Evolutionary conservation across 1,139 yeast genomes (phyloP).

Genomic region (Candida mesenterica): DNA sequence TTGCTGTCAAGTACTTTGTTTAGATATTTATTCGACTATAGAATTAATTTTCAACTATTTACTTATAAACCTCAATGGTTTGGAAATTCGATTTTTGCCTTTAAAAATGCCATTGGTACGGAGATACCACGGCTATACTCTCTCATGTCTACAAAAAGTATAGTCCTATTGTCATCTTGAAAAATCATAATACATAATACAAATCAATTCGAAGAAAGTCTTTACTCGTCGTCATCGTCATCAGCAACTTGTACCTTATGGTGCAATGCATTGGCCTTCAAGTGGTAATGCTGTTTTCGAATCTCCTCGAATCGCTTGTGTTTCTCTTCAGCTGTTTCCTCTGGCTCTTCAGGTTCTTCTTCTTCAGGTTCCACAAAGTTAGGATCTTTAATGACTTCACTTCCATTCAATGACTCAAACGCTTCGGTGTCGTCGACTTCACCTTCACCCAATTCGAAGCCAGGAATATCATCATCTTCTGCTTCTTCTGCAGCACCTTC

Average conservation of each 20-base stretch:
- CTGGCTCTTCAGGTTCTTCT: slow-evolving; percentile 36
- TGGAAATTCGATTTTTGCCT: no score
- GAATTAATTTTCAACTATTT: no score
- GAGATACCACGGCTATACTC: no score
- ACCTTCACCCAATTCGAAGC: slow-evolving; percentile 45
- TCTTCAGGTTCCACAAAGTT: slow-evolving; percentile 23
- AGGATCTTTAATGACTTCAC: slow-evolving; percentile 27
- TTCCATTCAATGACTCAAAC: slow-evolving; percentile 37
- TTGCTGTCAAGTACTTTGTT: slow-evolving; percentile 24
- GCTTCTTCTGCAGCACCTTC: slow-evolving; percentile 76
- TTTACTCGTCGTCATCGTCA: slow-evolving; percentile 6
- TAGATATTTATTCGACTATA: slow-evolving; percentile 3
- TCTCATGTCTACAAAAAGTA: no score
- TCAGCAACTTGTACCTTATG: slow-evolving; percentile 31
- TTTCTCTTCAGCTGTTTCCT: slow-evolving; percentile 55
- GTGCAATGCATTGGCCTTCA: slow-evolving; percentile 58
- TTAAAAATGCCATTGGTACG: no score
- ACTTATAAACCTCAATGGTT: no score
- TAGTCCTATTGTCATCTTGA: no score
- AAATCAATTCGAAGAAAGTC: no score
- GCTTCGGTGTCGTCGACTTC: slow-evolving; percentile 42
- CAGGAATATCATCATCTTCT: slow-evolving; percentile 46
- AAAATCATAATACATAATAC: no score
- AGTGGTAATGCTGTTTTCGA: slow-evolving; percentile 75
- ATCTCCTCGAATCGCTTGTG: slow-evolving; percentile 70